Evolutionary conservation across 805 yeast species (phyloP).

Genomic region (Limtongia smithiae): DNA sequence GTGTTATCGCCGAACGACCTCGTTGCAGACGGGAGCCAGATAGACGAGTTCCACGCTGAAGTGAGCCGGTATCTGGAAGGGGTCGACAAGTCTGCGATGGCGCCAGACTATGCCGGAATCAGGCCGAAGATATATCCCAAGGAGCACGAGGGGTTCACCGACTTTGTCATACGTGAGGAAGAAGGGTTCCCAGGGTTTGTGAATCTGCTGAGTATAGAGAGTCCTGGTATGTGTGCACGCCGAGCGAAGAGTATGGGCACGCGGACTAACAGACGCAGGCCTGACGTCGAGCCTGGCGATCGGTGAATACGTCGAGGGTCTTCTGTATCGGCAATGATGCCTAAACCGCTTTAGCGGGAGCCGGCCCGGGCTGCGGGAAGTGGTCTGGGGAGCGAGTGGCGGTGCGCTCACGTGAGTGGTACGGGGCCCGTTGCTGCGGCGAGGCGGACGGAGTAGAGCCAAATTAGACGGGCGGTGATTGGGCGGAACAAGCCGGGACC

Average conservation of each 20-base stretch:
- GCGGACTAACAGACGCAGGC: constrained; percentile 42
- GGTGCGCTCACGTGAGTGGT: too few species aligned
- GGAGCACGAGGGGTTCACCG: constrained; percentile 52
- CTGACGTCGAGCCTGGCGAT: constrained; percentile 80
- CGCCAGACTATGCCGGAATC: constrained; percentile 74
- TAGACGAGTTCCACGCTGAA: constrained; percentile 54
- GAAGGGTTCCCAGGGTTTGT: constrained; percentile 73
- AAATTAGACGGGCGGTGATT: too few species aligned
- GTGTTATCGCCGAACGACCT: constrained; percentile 40
- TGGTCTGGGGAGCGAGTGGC: too few species aligned
- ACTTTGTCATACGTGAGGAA: constrained; percentile 70
- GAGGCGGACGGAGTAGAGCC: too few species aligned
- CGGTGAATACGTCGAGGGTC: constrained; percentile 59
- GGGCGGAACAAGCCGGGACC: too few species aligned
- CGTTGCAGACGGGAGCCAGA: constrained; percentile 39
- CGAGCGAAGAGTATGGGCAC: not conserved
- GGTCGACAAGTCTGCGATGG: constrained; percentile 50
- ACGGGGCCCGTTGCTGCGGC: too few species aligned
- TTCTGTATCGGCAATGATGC: constrained; percentile 14
- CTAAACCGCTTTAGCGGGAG: too few species aligned
- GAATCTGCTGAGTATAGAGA: constrained; percentile 77
- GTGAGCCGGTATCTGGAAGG: constrained; percentile 62
- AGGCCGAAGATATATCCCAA: constrained; percentile 68
- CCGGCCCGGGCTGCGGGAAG: too few species aligned
- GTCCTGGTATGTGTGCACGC: too few species aligned